These are phyloP conservation scores for Cudoniella acicularis DNA, from an alignment of 495 filamentous ascomycete genomes.

Conservation along the genomic window DNA sequence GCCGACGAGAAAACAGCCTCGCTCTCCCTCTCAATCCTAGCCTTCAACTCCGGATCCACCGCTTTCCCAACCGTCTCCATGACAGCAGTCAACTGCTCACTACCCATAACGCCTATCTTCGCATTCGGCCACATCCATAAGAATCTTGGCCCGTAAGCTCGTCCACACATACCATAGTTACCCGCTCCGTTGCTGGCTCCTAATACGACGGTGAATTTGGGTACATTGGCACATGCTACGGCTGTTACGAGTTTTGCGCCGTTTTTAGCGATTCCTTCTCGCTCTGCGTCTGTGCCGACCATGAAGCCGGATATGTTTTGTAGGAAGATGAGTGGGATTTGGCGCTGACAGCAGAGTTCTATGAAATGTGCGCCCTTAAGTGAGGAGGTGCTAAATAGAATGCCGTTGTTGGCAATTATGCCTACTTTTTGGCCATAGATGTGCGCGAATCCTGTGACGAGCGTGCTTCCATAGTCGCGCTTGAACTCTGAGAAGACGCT, in stretches of 20 bases:
- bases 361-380: constrained; percentile 98
- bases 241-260: constrained; percentile 96
- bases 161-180: constrained; percentile 77
- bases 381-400: constrained; percentile 87
- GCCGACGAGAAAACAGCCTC: constrained; percentile 85
- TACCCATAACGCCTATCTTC: constrained; percentile 92
- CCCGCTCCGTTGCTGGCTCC: constrained; percentile 81
- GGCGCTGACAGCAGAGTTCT: constrained; percentile 88
- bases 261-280: constrained; percentile 95
- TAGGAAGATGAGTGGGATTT: constrained; percentile 86
- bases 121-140: constrained; percentile 98
- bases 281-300: constrained; percentile 91
- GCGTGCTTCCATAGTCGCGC: constrained; percentile 80
- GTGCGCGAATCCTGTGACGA: constrained; percentile 88
- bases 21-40: constrained; percentile 85
- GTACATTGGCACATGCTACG: constrained; percentile 90
- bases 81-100: constrained; percentile 85
- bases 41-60: constrained; percentile 76
- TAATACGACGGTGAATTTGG: constrained; percentile 95
- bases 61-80: constrained; percentile 92
- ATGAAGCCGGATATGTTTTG: constrained; percentile 99
- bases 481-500: constrained; percentile 94
- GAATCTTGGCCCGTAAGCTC: constrained; percentile 86
- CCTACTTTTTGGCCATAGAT: constrained; percentile 92
- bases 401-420: constrained; percentile 95